Conservation (phyloP, 2,329 filamentous ascomycete species). For the Lachnellula subtilissima region DNA sequence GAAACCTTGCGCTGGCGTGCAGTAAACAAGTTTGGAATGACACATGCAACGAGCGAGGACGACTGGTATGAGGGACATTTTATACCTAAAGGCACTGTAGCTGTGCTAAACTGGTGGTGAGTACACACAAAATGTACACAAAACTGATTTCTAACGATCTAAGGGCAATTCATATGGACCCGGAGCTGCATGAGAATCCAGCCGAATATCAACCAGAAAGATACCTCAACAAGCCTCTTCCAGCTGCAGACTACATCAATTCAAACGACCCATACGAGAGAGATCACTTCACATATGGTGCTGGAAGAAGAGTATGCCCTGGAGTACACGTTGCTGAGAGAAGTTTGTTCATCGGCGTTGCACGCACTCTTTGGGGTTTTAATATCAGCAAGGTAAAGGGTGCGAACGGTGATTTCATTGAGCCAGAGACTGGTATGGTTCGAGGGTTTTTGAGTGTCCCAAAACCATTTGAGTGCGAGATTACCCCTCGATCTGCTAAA, state of each 20-base stretch:
- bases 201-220: slow-evolving; percentile 41
- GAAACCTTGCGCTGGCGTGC: slow-evolving; percentile 41
- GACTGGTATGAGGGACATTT: slow-evolving; percentile 33
- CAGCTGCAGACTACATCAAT: slow-evolving; percentile 17
- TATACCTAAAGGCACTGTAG: slow-evolving; percentile 36
- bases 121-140: not conserved
- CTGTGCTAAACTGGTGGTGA: slow-evolving; percentile 36
- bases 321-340: slow-evolving; percentile 33
- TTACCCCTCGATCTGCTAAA: slow-evolving; percentile 26
- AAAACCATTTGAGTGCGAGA: slow-evolving; percentile 29
- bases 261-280: slow-evolving; percentile 25
- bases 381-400: slow-evolving; percentile 20
- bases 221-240: slow-evolving; percentile 20
- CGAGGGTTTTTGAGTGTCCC: slow-evolving; percentile 32
- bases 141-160: not conserved
- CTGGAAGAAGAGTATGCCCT: slow-evolving; percentile 31
- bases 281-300: slow-evolving; percentile 31
- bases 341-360: slow-evolving; percentile 28
- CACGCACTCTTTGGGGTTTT: slow-evolving; percentile 32
- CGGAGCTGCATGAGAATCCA: slow-evolving; percentile 37
- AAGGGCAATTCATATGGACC: slow-evolving; percentile 35
- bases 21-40: slow-evolving; percentile 25
- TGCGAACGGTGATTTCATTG: slow-evolving; percentile 14
- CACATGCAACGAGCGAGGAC: slow-evolving; percentile 30
- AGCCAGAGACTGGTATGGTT: slow-evolving; percentile 21